A percentile compares a stretch with the other conserved stretches of the same genome.
Conservation (phyloP, 164 flowering plant species). For the Umbilicus rupestris region DNA sequence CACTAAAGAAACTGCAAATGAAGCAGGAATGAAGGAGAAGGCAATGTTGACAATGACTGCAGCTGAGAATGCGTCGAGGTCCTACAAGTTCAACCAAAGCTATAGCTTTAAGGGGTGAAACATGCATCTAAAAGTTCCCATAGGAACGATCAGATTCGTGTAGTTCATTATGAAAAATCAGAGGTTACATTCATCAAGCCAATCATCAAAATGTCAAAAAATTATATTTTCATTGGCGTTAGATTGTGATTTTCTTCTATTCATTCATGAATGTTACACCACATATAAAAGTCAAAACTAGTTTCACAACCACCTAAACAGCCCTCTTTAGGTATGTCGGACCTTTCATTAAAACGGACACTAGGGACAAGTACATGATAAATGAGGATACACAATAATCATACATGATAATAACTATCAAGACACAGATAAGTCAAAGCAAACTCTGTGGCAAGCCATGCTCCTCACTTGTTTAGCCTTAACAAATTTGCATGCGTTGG, state of each 20-base stretch:
- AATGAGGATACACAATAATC: not conserved
- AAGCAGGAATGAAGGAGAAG: constrained; percentile 93
- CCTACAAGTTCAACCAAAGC: constrained; percentile 36
- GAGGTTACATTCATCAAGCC: not conserved
- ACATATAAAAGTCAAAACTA: not conserved
- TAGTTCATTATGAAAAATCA: not conserved
- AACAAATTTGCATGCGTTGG: not conserved
- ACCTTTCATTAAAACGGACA: not conserved
- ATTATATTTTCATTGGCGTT: not conserved
- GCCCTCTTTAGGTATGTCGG: not conserved
- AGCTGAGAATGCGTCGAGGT: constrained; percentile 93
- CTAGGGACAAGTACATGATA: not conserved
- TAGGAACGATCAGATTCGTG: not conserved
- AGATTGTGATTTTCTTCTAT: not conserved
- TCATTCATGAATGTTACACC: not conserved
- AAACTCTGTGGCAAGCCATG: not conserved
- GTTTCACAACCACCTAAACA: not conserved
- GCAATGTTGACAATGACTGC: constrained; percentile 78
- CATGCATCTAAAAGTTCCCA: not conserved
- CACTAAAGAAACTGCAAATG: constrained; percentile 91
- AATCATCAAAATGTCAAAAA: not conserved
- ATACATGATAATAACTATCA: not conserved
- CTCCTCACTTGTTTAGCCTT: not conserved
- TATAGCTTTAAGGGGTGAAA: not conserved
- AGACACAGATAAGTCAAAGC: not conserved